Evolutionary conservation across 2,329 filamentous ascomycete genomes (phyloP).

Genomic region (Colletotrichum sp.): DNA sequence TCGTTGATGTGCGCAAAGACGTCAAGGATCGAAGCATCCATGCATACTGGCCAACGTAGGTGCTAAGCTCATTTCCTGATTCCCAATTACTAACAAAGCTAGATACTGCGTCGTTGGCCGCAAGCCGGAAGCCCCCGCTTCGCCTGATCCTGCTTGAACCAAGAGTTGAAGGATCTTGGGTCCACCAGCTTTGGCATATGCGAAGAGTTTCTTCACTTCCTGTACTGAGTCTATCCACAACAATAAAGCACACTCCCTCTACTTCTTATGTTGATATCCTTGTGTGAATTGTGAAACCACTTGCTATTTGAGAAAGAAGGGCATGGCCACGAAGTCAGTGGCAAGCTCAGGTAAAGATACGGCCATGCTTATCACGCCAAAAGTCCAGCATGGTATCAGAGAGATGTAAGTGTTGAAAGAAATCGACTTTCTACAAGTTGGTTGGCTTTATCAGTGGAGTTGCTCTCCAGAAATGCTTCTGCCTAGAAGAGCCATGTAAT

Average conservation of each 20-base stretch:
- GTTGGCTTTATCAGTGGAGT: not conserved
- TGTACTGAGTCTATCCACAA: rapidly evolving
- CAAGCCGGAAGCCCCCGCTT: not conserved
- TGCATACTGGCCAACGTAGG: not conserved
- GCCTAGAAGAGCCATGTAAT: not conserved
- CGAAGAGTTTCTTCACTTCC: not conserved
- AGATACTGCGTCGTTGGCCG: not conserved
- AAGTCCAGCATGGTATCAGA: not conserved
- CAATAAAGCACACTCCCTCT: not conserved
- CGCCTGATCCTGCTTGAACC: not conserved
- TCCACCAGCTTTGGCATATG: not conserved
- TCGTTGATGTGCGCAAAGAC: not conserved
- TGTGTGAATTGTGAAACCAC: not conserved
- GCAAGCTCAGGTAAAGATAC: not conserved
- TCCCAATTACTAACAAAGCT: too few relatives aligned
- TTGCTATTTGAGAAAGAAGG: not conserved
- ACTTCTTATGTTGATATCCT: not conserved
- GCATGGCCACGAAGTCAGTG: not conserved
- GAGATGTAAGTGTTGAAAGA: not conserved
- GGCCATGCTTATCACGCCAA: rapidly evolving
- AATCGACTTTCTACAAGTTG: rapidly evolving
- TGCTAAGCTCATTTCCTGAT: too few relatives aligned
- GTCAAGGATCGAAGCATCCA: not conserved
- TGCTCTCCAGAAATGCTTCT: not conserved
- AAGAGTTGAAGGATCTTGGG: not conserved